Evolutionary conservation across 2,329 filamentous ascomycete species (phyloP).

Genomic region (Herpomyces periplanetae): DNA sequence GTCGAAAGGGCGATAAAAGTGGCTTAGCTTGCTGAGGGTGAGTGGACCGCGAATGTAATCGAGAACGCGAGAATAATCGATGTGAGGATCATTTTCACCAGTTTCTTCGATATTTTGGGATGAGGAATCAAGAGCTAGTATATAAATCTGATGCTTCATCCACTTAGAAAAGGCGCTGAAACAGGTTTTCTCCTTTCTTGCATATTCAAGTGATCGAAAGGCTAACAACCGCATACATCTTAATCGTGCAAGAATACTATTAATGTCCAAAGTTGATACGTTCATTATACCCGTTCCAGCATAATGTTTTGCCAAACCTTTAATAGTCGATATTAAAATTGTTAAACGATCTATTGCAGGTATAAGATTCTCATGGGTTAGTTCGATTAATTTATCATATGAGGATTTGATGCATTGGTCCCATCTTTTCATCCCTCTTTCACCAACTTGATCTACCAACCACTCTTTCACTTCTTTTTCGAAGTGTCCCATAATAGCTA

Average conservation of each 20-base stretch:
- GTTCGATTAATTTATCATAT: slow-evolving; percentile 30
- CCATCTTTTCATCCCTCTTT: slow-evolving; percentile 68
- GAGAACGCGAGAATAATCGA: slow-evolving; percentile 31
- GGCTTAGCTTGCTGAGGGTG: slow-evolving; percentile 19
- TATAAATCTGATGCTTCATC: slow-evolving; percentile 47
- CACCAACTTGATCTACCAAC: slow-evolving; percentile 42
- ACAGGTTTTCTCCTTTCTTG: slow-evolving; percentile 34
- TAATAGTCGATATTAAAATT: slow-evolving; percentile 40
- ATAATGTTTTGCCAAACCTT: slow-evolving; percentile 46
- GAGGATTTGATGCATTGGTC: slow-evolving; percentile 47
- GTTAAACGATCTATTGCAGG: slow-evolving; percentile 49
- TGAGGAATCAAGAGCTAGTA: slow-evolving; percentile 21
- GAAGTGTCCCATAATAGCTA: slow-evolving; percentile 46
- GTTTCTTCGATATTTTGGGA: slow-evolving; percentile 22
- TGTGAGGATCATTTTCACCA: slow-evolving; percentile 30
- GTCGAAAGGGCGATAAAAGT: too few relatives aligned
- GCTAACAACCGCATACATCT: slow-evolving; percentile 33
- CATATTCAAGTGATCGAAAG: slow-evolving; percentile 26
- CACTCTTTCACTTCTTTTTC: slow-evolving; percentile 40
- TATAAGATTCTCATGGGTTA: slow-evolving; percentile 55
- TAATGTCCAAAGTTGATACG: slow-evolving; percentile 20
- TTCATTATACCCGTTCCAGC: slow-evolving; percentile 23
- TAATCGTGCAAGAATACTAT: slow-evolving; percentile 19
- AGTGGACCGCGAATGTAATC: slow-evolving; percentile 36
- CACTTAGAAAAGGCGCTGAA: slow-evolving; percentile 45